Base-by-base conservation (phyloP, 2,329 filamentous ascomycete species). In the Cryphonectria carpinicola region DNA sequence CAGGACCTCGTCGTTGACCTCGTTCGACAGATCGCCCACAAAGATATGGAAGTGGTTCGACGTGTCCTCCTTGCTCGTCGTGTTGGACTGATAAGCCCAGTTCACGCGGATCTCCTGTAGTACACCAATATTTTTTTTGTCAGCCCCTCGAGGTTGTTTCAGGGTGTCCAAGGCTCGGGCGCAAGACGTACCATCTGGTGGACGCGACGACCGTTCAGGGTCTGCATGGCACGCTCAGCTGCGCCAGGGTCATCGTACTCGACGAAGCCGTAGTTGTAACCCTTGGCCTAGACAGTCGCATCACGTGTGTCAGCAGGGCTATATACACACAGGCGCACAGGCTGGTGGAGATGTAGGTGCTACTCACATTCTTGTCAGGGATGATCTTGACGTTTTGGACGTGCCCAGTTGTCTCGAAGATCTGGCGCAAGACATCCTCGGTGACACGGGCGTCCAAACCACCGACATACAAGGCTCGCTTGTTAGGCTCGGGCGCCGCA, bases 341-440 rank as follows among this genome's bases (percentile, higher is more conserved):
- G 17, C 19, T n/a, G 25, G 4, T 39, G 2, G 3, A 7, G 46
- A 7, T 14, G 46, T 17, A 1, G 25, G 32, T 37, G 32, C 37
- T 73, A 90, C 94, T 88, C 85, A 97, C 95, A 83, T 98, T 99
- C 88, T 99, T 99, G 87, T 99, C 96, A 67, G 96, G 96, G 81
- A 99, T 99, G 79, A 99, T 98, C 87, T 99, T 99, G 80, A 99
- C 96, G 79, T 94, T 98, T 84, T 97, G 92, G 74, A 99, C 96
- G 83, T 99, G 96, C 70, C 96, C 96, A 71, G 95, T 98, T 8
- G 96, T 99, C 86, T 99, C 96, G 79, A 99, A 99, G 77, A 98
- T 98, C 82, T 98, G 95, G 79, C 94, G 94, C 81, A 98, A 84
- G 70, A 98, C 94, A 79, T 98, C 95, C 83, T 98, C 95, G 43